Evolutionary conservation across 202 grass and related monocot genomes (phyloP), one percentile per base, ranked within the genome.

Genomic region (Zizania palustris): DNA sequence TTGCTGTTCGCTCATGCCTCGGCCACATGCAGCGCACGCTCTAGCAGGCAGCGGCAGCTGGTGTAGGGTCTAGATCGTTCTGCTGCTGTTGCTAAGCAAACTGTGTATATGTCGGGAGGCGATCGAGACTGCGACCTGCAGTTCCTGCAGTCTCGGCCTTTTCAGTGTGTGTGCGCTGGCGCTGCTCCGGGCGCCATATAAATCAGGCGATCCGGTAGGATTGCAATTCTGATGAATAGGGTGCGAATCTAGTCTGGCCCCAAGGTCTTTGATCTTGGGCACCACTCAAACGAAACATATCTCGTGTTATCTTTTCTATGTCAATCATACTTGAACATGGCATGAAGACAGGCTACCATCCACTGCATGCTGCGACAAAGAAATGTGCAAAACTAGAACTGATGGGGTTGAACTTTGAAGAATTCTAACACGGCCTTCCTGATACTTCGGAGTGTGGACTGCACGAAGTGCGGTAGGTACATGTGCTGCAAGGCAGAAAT

Each of bases 71-170:
- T 67, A 65, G 74, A 54, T 83, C 74, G 36, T 19, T 75, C 33
- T 60, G 55, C 55, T 5, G 3, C 11, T 53, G 3, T 7, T 53
- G 67, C 9, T 67, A 56, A 48, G 56, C 14, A 18, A 18, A 49
- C 35, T 53, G 49, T 51, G 51, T 53, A 35, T 65, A 77, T 71
- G 81, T 46, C 21, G 14, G 45, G 45, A 33, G 11, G 8, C 2
- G 28, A 28, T 59, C 19, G 51, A 20, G 51, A 55, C 7, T 28
- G 56, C 65, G 65, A 71, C 55, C 35, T 72, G 46, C 65, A 55
- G 37, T 19, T 77, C 74, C 74, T 56, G 85, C 62, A 57, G 45
- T 43, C 60, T 37, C 44, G 66, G 84, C 60, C 56, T 63, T 87
- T 73, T 20, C 12, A 2, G 38, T 40, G 35, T 14, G 38, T 40